Evolutionary conservation across 2,329 filamentous ascomycete species (phyloP).

Genomic region (Pseudocercospora vitis): DNA sequence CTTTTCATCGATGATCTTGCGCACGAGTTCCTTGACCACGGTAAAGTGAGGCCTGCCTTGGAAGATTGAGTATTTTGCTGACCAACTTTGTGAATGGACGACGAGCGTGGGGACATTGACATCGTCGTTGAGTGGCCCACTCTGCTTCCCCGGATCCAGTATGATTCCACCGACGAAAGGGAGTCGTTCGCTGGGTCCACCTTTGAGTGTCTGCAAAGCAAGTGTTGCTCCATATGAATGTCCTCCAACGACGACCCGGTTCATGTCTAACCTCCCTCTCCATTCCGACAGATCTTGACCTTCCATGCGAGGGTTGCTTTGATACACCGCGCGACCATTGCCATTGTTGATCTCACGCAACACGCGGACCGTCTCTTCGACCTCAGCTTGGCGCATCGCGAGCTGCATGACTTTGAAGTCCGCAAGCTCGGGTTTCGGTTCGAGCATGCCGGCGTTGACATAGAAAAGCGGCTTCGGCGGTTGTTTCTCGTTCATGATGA

Average conservation of each 20-base stretch:
- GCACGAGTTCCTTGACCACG: slow-evolving; percentile 59
- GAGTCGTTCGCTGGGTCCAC: slow-evolving; percentile 44
- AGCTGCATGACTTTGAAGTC: slow-evolving; percentile 47
- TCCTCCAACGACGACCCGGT: slow-evolving; percentile 58
- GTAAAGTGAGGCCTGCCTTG: slow-evolving; percentile 65
- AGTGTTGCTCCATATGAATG: slow-evolving; percentile 68
- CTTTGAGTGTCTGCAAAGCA: slow-evolving; percentile 60
- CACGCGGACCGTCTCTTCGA: slow-evolving; percentile 47
- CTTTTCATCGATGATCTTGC: slow-evolving; percentile 45
- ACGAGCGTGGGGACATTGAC: slow-evolving; percentile 60
- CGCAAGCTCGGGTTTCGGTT: slow-evolving; percentile 30
- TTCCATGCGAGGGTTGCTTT: slow-evolving; percentile 51
- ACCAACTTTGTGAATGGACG: slow-evolving; percentile 67
- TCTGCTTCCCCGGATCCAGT: slow-evolving; percentile 66
- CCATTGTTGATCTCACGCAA: slow-evolving; percentile 44
- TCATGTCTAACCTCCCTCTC: slow-evolving; percentile 55
- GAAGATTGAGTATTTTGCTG: slow-evolving; percentile 56
- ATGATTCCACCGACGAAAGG: slow-evolving; percentile 60
- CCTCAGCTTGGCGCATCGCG: slow-evolving; percentile 48
- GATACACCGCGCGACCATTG: slow-evolving; percentile 37
- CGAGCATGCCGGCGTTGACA: slow-evolving; percentile 39
- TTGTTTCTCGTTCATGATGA: slow-evolving; percentile 41
- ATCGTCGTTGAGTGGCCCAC: slow-evolving; percentile 61
- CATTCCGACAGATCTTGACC: slow-evolving; percentile 53
- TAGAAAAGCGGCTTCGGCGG: slow-evolving; percentile 41